A percentile compares a stretch with the other conserved stretches of the same genome.
phyloP scores from a whole-genome alignment of 179 eudicot species.

The Camellia oleifera region DNA sequence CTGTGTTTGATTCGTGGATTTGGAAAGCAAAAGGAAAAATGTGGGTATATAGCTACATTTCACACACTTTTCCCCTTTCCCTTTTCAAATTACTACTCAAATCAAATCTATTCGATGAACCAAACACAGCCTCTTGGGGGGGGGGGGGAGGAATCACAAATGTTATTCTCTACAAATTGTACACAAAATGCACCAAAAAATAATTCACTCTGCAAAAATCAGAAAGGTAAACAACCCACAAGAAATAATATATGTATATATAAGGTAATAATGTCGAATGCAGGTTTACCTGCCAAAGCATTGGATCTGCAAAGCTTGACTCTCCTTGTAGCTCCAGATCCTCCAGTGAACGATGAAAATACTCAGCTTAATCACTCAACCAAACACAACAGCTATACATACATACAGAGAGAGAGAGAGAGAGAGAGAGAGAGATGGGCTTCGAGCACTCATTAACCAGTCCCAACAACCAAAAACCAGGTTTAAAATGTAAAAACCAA shows the following conservation, averaged over 20 bases:
- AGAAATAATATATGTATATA: no score
- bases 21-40: no score
- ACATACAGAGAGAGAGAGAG: neutral
- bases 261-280: neutral
- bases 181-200: neutral
- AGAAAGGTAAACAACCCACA: neutral
- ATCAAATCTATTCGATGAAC: no score
- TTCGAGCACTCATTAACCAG: no score
- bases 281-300: constrained; percentile 16
- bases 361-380: neutral
- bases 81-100: no score
- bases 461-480: no score
- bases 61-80: no score
- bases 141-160: neutral
- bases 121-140: no score
- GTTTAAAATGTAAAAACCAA: no score
- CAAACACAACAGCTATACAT: neutral
- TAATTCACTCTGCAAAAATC: neutral
- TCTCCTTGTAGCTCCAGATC: constrained; percentile 12
- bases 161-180: neutral
- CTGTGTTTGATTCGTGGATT: no score
- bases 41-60: no score
- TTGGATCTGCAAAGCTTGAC: constrained; percentile 16
- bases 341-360: neutral
- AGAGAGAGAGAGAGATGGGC: neutral